Conservation (phyloP, 495 filamentous ascomycete species). For the Aspergillus sclerotiicarbonarius region DNA sequence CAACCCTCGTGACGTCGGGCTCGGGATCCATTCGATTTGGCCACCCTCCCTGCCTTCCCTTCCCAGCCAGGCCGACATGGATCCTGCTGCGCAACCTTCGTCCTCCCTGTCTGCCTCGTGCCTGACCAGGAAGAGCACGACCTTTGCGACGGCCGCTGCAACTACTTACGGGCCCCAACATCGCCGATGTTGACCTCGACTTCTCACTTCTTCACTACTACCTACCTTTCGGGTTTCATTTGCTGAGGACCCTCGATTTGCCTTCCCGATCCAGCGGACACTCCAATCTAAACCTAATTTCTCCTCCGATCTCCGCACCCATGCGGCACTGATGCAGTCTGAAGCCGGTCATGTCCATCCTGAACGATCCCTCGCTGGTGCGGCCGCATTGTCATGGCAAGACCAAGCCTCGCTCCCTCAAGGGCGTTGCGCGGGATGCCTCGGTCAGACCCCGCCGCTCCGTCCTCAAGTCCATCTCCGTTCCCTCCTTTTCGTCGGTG, state of each 20-base stretch:
- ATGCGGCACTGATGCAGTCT: slow-evolving; percentile 6
- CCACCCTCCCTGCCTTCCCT: background rate
- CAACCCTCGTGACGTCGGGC: background rate
- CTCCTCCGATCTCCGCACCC: background rate
- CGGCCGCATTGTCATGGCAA: slow-evolving; percentile 28
- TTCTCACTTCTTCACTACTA: background rate
- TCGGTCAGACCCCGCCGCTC: slow-evolving; percentile 15
- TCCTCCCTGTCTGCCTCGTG: too few relatives aligned
- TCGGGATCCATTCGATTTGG: background rate
- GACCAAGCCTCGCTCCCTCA: slow-evolving; percentile 16
- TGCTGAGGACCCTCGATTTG: background rate
- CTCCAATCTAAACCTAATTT: background rate
- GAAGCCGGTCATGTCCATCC: slow-evolving; percentile 28
- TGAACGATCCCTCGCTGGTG: slow-evolving; percentile 35
- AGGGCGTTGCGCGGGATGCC: slow-evolving; percentile 1
- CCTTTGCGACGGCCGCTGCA: background rate
- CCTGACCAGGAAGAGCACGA: too few relatives aligned
- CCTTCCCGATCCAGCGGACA: background rate
- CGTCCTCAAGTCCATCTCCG: slow-evolving; percentile 29
- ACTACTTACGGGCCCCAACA: background rate
- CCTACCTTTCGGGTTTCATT: background rate
- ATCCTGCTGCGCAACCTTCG: too few relatives aligned
- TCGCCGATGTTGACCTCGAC: background rate
- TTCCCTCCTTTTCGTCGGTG: slow-evolving; percentile 37
- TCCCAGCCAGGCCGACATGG: too few relatives aligned